phyloP scores from a whole-genome alignment of 2,329 filamentous ascomycete genomes.

The Bipolaris cookei region DNA sequence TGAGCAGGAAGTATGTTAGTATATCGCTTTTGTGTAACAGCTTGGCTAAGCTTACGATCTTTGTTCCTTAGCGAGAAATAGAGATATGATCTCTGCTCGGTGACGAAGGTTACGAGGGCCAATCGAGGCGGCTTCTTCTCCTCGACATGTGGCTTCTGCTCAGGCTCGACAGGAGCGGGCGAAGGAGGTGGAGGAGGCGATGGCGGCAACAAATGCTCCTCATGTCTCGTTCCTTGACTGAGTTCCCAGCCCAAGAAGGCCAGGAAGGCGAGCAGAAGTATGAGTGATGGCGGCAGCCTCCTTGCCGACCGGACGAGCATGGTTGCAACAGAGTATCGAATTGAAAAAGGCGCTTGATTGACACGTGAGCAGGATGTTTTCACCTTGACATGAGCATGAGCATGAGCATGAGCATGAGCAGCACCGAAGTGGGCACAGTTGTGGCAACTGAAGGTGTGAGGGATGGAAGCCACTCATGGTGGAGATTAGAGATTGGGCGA shows the following conservation, averaged over 20 bases:
- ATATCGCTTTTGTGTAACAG: no score
- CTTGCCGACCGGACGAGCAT: constrained; percentile 40
- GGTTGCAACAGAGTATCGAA: constrained; percentile 1
- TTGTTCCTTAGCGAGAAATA: constrained; percentile 49
- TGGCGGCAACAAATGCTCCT: constrained; percentile 18
- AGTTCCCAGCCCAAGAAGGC: constrained; percentile 43
- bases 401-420: constrained; percentile 1
- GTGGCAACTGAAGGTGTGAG: constrained; percentile 19
- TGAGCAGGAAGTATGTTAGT: constrained; percentile 20
- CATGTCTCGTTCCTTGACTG: constrained; percentile 28
- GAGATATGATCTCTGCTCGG: constrained; percentile 46
- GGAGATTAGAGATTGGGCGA: constrained; percentile 25
- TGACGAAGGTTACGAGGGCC: constrained; percentile 48
- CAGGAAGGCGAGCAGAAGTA: constrained; percentile 38
- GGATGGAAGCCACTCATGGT: constrained; percentile 26
- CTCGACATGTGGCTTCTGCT: constrained; percentile 4
- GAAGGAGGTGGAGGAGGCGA: constrained; percentile 6
- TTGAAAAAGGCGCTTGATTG: not conserved
- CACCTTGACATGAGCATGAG: constrained; percentile 8
- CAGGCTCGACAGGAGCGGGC: constrained; percentile 2
- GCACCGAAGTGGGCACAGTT: constrained; percentile 15
- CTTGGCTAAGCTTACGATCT: constrained; percentile 35
- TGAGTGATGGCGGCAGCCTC: constrained; percentile 28
- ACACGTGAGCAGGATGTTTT: not conserved
- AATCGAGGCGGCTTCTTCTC: constrained; percentile 33